These are phyloP conservation scores for Alternaria dauci DNA, from an alignment of 2,329 filamentous ascomycete genomes.

Conservation along the genomic window DNA sequence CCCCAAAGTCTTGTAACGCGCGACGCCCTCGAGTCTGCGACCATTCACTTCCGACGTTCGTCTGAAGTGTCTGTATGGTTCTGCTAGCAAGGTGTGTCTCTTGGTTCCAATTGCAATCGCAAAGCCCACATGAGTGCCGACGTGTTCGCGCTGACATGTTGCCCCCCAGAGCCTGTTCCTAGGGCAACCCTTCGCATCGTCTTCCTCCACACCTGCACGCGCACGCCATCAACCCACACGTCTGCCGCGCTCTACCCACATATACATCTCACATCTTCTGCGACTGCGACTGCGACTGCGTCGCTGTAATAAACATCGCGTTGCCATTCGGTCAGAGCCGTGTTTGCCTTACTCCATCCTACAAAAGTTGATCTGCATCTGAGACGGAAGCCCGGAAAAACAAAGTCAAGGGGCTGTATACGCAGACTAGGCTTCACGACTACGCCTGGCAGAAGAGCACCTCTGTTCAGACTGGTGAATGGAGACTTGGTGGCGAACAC, in stretches of 20 bases:
- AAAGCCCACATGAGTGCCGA: not conserved
- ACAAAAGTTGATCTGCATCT: not conserved
- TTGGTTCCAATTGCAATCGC: constrained; percentile 19
- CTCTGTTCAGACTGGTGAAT: not conserved
- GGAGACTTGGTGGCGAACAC: not conserved
- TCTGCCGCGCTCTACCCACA: constrained; percentile 25
- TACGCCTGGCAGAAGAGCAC: not conserved
- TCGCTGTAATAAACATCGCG: constrained; percentile 10
- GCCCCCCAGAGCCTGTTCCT: constrained; percentile 27
- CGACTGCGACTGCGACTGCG: not conserved
- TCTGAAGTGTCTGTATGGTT: constrained; percentile 17
- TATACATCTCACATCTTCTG: not conserved
- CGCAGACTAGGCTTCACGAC: not conserved
- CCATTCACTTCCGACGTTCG: constrained; percentile 24
- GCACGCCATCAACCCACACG: constrained; percentile 26
- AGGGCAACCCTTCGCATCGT: constrained; percentile 34
- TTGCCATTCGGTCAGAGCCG: not conserved
- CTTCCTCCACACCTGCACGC: constrained; percentile 14
- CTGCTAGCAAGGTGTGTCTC: constrained; percentile 23
- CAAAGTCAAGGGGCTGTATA: not conserved
- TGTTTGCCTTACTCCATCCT: not conserved
- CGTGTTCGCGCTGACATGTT: constrained; percentile 28
- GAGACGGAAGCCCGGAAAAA: not conserved
- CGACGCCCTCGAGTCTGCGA: constrained; percentile 27
- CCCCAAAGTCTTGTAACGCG: constrained; percentile 31